Conservation (phyloP, 495 filamentous ascomycete species). For the Xylaria acuta region DNA sequence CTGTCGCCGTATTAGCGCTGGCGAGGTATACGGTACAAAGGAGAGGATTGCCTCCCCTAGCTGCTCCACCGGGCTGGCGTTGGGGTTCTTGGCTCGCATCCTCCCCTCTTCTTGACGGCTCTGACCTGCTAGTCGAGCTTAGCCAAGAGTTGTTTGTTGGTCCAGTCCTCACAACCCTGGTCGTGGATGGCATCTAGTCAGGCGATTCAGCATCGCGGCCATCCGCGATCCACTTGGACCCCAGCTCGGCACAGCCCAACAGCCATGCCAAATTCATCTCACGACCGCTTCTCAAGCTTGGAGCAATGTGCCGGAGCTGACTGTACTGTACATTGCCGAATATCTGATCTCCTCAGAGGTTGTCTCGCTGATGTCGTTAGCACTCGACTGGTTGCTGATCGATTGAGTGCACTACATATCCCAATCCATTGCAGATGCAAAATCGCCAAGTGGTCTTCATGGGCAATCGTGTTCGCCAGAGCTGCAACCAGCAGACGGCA, state of each 20-base stretch:
- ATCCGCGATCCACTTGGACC: constrained; percentile 25
- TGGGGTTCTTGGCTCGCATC: constrained; percentile 26
- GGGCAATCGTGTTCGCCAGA: constrained; percentile 35
- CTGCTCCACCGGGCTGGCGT: constrained; percentile 17
- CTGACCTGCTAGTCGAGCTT: constrained; percentile 20
- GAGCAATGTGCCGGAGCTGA: background rate
- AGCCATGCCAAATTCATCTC: constrained; percentile 12
- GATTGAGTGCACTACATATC: background rate
- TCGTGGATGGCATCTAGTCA: constrained; percentile 25
- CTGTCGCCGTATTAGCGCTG: background rate
- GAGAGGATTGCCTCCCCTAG: background rate
- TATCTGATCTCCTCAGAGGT: background rate
- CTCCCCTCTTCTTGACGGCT: constrained; percentile 24
- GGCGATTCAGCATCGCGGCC: constrained; percentile 19
- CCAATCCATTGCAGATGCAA: background rate
- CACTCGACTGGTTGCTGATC: background rate
- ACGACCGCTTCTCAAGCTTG: background rate
- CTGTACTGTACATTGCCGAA: background rate
- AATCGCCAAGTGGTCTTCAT: background rate
- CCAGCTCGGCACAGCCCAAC: constrained; percentile 5
- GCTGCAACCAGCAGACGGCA: constrained; percentile 38
- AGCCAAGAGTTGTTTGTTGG: constrained; percentile 22
- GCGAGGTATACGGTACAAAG: background rate
- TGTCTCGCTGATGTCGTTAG: background rate
- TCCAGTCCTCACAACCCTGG: constrained; percentile 17